Evolutionary conservation across 108 stramenopile genomes (phyloP), one percentile per base, ranked within the genome.

Genomic region (Nitzschia palea): DNA sequence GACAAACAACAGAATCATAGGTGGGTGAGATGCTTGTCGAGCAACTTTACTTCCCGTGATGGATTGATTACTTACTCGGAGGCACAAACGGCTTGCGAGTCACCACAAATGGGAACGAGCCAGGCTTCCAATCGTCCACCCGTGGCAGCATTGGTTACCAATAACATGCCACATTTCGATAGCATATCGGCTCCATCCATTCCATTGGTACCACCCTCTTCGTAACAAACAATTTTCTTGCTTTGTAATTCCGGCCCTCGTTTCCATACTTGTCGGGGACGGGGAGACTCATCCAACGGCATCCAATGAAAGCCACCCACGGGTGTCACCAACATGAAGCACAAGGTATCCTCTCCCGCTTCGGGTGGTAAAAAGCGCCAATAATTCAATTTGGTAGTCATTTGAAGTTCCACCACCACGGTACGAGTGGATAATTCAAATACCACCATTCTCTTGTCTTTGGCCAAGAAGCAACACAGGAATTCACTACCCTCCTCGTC

Each of bases 311-410:
- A 95, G 18, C 90, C 93, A 9, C 90, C 94, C 27, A 95, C 83
- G 2, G 94, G 94, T 14, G 94, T 95, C 23, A 95, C 85, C 27
- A 95, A 71, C 79, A 90, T 78, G 70, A 89, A 95, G 27, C 82
- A 83, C 17, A 95, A 74, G 12, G 86, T 81, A 53, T 81, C 76
- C 23, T 89, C 89, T 43, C 87, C 84, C 2, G 86, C 87, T 55
- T 92, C 88, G 9, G 87, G 87, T 31, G 94, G 94, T 31, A 95
- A 75, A 42, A 86, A 95, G 20, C 94, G 74, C 94, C 94, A 95
- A 48, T 78, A 95, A 67, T 95, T 95, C n/a, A 95, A 77, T 55
- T 95, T 95, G 3, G 94, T 95, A 32, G 91, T 95, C 94, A 95
- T 95, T 80, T 95, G 90, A 4, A 95, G 70, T 63, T 95, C 94